Evolutionary conservation across 495 filamentous ascomycete genomes (phyloP), one percentile per base, ranked within the genome.

Genomic region (Talaromyces trachyspermus): DNA sequence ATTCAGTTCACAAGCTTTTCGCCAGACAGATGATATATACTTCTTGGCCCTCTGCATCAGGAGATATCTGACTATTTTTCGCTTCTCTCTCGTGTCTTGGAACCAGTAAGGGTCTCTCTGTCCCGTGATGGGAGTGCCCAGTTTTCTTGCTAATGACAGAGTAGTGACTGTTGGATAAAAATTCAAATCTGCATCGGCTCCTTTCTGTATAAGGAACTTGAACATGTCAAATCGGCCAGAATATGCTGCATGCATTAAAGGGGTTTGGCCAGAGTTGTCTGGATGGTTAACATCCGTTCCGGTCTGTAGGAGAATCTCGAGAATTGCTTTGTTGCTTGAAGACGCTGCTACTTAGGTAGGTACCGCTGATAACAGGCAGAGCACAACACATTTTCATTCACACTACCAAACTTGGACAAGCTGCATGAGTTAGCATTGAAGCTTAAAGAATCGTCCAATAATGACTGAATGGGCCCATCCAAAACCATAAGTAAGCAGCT

Each of bases 251-350:
- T 51, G 53, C 40, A 58, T 60, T 22, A 60, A 36, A 2, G 57
- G 57, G 0, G 49, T 62, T 6, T 53, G 52, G 7, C 63, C 66
- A 11, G 40, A 46, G 9, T 47, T 43, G 38, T 62, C 58, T 14
- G 62, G 50, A 20, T 57, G 56, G 51, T 76, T 63, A 37, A 72
- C 57, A 35, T 73, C 54, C 1, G 64, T 60, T 2, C 62, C 63
- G 15, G 58, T 61, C 4, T 68, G 65, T 29, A 76, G 54, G n/a
- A 75, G 50, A 38, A 71, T 24, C 11, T 53, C 54, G 17, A 68
- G 61, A 19, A 70, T 54, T 4, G 43, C 55, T 27, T 61, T 60
- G 33, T 65, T 55, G 5, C 66, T 59, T 14, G 44, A 55, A 6
- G 55, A 53, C 5, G 70, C 67, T 1, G 68, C 69, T 14, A 36